Evolutionary conservation across 495 filamentous ascomycete species (phyloP), one percentile per base, ranked within the genome.

Genomic region (Penicillium nucicola): DNA sequence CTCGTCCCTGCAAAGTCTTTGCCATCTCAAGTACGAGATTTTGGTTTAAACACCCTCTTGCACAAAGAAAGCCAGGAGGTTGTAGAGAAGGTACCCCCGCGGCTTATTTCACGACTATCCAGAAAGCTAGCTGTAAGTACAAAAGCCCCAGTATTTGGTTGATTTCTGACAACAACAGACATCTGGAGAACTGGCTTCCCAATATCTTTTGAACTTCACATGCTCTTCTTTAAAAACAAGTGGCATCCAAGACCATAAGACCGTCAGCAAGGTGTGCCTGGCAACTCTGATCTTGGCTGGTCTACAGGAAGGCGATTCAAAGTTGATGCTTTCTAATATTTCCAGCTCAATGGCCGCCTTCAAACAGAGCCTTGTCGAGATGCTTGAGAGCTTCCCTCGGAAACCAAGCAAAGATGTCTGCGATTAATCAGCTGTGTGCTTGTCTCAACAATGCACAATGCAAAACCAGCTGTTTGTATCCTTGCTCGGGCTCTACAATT

Each of bases 391-490:
- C 7, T 72, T 66, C 23, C 71, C 65, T 2, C 45, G 43, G 14
- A 17, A 40, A 5, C 38, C 58, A 5, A 43, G 18, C 20, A 49
- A 59, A 17, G 31, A 28, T 5, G 45, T 57, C 3, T 75, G 71
- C 20, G 42, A 53, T 12, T 58, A 45, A 0, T 52, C 50, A 7
- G 30, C 32, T 12, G 42, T 52, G 1, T 75, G 71, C 41, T 33
- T 48, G 39, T 50, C 39, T 22, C 61, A 57, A 1, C 50, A 56
- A 9, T 54, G 37, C 5, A 34, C 30, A n/a, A 12, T 52, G 9
- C 61, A 71, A n/a, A 73, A 73, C 38, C 52, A 55, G 28, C 20
- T 75, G 14, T 44, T 72, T 2, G 42, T 57, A 22, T 58, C 64
- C 11, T 22, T 72, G 1, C 62, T 71, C 11, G 43, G 54, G 10